Evolutionary conservation across 495 filamentous ascomycete species (phyloP).

Genomic region (Hypoxylon rickii): DNA sequence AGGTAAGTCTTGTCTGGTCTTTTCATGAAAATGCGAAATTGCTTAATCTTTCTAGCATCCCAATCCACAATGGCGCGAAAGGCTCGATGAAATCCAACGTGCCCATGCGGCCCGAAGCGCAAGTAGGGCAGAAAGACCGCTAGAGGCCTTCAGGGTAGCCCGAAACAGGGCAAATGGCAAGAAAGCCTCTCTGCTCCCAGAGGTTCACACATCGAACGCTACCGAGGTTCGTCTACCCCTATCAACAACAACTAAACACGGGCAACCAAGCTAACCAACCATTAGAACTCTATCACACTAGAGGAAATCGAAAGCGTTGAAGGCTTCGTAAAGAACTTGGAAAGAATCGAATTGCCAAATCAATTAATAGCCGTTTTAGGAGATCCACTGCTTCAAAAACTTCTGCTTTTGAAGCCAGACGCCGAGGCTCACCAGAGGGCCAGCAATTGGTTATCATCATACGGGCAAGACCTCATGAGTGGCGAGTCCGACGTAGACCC

Average conservation of each 20-base stretch:
- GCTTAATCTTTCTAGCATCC: conserved; percentile 59
- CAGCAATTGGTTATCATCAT: conserved; percentile 67
- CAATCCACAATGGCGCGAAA: conserved; percentile 75
- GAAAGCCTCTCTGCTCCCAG: conserved; percentile 58
- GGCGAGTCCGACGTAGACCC: conserved; percentile 56
- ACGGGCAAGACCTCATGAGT: conserved; percentile 61
- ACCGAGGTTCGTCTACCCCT: conserved; percentile 60
- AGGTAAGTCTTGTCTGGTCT: conserved; percentile 38
- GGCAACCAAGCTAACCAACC: conserved; percentile 13
- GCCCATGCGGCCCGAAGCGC: conserved; percentile 53
- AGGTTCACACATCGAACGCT: conserved; percentile 74
- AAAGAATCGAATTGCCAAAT: conserved; percentile 79
- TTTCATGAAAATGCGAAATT: not conserved
- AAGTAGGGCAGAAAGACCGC: conserved; percentile 37
- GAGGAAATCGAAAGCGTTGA: conserved; percentile 78
- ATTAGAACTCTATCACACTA: conserved; percentile 66
- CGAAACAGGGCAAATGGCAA: conserved; percentile 51
- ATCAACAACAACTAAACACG: not conserved
- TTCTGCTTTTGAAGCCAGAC: conserved; percentile 66
- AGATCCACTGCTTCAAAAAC: conserved; percentile 79
- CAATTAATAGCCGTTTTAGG: conserved; percentile 77
- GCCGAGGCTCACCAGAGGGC: conserved; percentile 60
- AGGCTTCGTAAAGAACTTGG: conserved; percentile 74
- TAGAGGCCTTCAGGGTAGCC: conserved; percentile 58
- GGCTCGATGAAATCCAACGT: conserved; percentile 68